These are phyloP conservation scores for Adansonia gregorii DNA, from an alignment of 441 rosid species.

Conservation along the genomic window DNA sequence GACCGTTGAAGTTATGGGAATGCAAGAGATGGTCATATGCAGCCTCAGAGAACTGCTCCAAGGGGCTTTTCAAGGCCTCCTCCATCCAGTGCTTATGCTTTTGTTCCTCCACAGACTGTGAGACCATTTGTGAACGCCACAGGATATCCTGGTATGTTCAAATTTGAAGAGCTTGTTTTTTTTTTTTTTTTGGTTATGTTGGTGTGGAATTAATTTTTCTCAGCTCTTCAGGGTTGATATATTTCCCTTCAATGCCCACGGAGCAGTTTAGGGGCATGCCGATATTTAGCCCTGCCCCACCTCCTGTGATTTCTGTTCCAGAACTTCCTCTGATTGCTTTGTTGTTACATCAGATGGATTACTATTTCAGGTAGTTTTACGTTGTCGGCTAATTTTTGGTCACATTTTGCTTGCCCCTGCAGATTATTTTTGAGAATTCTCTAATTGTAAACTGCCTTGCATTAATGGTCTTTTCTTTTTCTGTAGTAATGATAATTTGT, in stretches of 20 bases:
- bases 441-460: not conserved
- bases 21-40: slow-evolving; percentile 41
- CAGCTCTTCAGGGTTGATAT: slow-evolving; percentile 34
- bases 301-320: slow-evolving; percentile 33
- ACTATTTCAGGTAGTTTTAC: slow-evolving; percentile 55
- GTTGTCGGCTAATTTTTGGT: not conserved
- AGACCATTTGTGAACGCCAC: slow-evolving; percentile 32
- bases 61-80: slow-evolving; percentile 46
- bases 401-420: not conserved
- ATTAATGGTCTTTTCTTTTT: slow-evolving; percentile 4
- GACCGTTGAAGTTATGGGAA: slow-evolving; percentile 44
- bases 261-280: slow-evolving; percentile 40
- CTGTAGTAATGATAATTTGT: slow-evolving; percentile 49
- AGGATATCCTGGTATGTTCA: slow-evolving; percentile 38
- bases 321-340: slow-evolving; percentile 31
- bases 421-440: not conserved
- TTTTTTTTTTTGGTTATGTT: not conserved
- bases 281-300: slow-evolving; percentile 33
- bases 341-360: slow-evolving; percentile 46
- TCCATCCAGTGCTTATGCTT: slow-evolving; percentile 33
- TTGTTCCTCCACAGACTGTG: slow-evolving; percentile 33
- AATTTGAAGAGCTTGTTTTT: not conserved
- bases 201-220: slow-evolving; percentile 4
- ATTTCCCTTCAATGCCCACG: slow-evolving; percentile 21
- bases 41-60: slow-evolving; percentile 37